Evolutionary conservation across 495 filamentous ascomycete genomes (phyloP).

Genomic region (Tuber brumale): DNA sequence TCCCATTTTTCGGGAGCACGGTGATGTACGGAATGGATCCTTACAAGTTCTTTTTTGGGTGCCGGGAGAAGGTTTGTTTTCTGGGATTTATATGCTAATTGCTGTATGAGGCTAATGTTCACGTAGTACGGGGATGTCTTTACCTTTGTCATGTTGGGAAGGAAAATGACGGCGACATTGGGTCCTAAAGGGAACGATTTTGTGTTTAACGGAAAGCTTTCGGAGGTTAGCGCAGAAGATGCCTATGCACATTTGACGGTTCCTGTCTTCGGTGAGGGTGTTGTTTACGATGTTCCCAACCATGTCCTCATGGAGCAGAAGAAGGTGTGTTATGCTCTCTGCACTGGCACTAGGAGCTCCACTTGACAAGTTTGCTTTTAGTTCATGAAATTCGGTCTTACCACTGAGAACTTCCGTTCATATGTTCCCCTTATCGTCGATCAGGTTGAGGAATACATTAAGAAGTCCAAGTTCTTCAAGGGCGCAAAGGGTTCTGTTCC

Average conservation of each 20-base stretch:
- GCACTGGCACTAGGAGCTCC: background rate
- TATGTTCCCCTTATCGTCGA: conserved; percentile 73
- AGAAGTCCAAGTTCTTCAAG: conserved; percentile 60
- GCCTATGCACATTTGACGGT: conserved; percentile 75
- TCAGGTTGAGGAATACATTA: conserved; percentile 65
- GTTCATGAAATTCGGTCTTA: conserved; percentile 84
- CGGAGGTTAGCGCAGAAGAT: conserved; percentile 74
- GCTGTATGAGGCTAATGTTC: conserved; percentile 8
- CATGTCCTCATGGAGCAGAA: conserved; percentile 81
- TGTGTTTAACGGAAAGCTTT: conserved; percentile 76
- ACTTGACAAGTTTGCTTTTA: conserved; percentile 38
- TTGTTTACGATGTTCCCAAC: conserved; percentile 84
- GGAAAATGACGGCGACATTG: conserved; percentile 68
- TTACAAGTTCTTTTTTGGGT: conserved; percentile 66
- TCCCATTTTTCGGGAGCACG: conserved; percentile 73
- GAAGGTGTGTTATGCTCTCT: conserved; percentile 46
- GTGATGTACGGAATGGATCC: conserved; percentile 78
- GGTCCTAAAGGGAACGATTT: conserved; percentile 79
- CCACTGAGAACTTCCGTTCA: conserved; percentile 64
- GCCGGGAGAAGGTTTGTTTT: conserved; percentile 57
- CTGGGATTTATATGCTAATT: background rate
- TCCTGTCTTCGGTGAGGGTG: conserved; percentile 77
- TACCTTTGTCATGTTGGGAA: conserved; percentile 70
- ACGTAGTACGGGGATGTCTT: conserved; percentile 69
- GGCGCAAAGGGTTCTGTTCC: conserved; percentile 59